These are phyloP conservation scores for Fusarium sp. DNA, from an alignment of 2,329 filamentous ascomycete genomes.

Conservation along the genomic window DNA sequence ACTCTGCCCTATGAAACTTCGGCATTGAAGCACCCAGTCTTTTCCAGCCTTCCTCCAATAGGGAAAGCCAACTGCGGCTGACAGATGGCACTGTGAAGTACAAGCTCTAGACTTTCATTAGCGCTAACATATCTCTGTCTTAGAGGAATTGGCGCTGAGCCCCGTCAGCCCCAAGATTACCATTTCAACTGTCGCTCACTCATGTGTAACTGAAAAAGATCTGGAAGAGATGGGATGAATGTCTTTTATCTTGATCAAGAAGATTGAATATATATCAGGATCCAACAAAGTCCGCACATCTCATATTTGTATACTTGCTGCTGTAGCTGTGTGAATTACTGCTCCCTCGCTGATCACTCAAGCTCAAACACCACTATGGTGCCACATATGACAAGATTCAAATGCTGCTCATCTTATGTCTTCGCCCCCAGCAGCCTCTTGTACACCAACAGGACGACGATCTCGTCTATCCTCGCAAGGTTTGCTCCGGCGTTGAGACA, in stretches of 20 bases:
- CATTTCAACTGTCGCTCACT: not conserved
- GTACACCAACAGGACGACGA: not conserved
- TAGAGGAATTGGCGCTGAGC: slow-evolving; percentile 29
- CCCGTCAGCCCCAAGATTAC: slow-evolving; percentile 32
- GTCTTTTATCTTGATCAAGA: not conserved
- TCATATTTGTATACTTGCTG: not conserved
- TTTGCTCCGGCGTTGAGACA: slow-evolving; percentile 14
- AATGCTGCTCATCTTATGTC: not conserved
- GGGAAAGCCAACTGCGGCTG: slow-evolving; percentile 32
- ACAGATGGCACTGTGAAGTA: slow-evolving; percentile 29
- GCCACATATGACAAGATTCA: slow-evolving; percentile 1
- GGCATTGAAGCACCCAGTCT: slow-evolving; percentile 9
- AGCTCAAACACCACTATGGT: not conserved
- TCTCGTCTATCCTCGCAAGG: slow-evolving; percentile 8
- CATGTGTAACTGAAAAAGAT: not conserved
- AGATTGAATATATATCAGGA: not conserved
- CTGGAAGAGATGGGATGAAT: not conserved
- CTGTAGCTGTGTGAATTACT: not conserved
- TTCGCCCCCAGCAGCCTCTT: slow-evolving; percentile 1
- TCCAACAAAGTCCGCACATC: not conserved
- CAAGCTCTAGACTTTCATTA: slow-evolving; percentile 11
- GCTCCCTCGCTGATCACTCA: not conserved
- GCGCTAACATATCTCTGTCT: slow-evolving; percentile 20
- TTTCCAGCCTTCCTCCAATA: slow-evolving; percentile 11
- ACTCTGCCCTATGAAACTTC: slow-evolving; percentile 39